A percentile compares a stretch with the other conserved stretches of the same genome.
These are phyloP conservation scores for Nemania sp. DNA, from an alignment of 2,329 filamentous ascomycete genomes.

Conservation along the genomic window DNA sequence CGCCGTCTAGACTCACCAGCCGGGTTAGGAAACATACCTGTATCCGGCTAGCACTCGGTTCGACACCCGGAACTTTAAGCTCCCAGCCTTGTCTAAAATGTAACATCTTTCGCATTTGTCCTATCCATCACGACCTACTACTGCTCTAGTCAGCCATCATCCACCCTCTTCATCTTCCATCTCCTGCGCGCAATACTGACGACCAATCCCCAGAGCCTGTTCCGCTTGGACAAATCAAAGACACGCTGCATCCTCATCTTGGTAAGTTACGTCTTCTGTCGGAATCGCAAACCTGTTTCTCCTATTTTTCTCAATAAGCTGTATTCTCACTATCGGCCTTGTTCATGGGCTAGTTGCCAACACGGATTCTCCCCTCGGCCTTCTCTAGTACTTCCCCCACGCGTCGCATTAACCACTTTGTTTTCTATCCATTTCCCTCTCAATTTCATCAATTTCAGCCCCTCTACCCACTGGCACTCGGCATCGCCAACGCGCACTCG, in stretches of 20 bases:
- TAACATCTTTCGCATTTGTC: not conserved
- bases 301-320: not conserved
- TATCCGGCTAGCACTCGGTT: not conserved
- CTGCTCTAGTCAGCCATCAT: not conserved
- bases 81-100: not conserved
- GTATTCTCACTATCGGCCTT: not conserved
- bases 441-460: too few relatives aligned
- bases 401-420: not conserved
- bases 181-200: slow-evolving; percentile 12
- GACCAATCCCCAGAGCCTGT: not conserved
- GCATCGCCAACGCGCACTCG: not conserved
- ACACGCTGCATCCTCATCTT: not conserved
- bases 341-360: not conserved
- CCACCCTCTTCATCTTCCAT: not conserved
- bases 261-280: slow-evolving; percentile 25
- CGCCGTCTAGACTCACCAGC: slow-evolving; percentile 10
- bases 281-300: not conserved
- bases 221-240: not conserved
- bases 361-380: not conserved
- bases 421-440: not conserved
- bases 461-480: not conserved
- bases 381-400: not conserved
- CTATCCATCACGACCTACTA: not conserved
- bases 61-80: not conserved
- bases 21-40: not conserved